Base-by-base conservation (phyloP, 805 yeast genomes). In the Saccharomycopsis javanensis region DNA sequence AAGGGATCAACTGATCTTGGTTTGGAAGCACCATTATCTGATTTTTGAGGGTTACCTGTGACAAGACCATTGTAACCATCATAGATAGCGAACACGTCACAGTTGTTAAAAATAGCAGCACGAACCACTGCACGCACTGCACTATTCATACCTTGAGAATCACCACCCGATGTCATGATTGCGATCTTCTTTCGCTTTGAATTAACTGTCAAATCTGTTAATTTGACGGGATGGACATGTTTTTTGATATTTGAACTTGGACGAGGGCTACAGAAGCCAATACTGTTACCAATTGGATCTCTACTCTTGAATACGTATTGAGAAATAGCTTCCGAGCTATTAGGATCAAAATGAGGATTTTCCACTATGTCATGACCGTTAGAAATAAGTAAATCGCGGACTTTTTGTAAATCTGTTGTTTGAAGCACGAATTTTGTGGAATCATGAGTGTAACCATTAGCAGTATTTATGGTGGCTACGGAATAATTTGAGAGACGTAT, bases 151-250 rank as follows among this genome's bases (percentile, higher is more conserved):
- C 99, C 99, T 31, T 95, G 99, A 55, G 98, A 87, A 69, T 94
- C 99, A 72, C 99, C 99, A 65, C 99, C 99, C 0, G 96, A 88
- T 5, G 98, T 94, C 92, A 94, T 90, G 54, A 94, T 94, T 4
- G 96, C 99, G 62, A 94, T 88, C 71, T 82, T 73, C 65, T 72
- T 69, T 60, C 60, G 67, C 38, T 55, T 50, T 11, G 31, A 27
- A 15, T 54, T 5, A 6, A 51, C 50, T 42, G 61, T 61, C 10
- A 25, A 15, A 11, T 54, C 55, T 5, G n/a, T n/a, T n/a, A n/a
- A n/a, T n/a, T 56, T 51, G 31, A 58, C 57, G 27, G 62, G 60
- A 0, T 61, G 62, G 13, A 61, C 38, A 25, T 67, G 64, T 53
- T 71, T 64, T n/a, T 58, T 57, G 3, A 62, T 28, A 33, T 67